Evolutionary conservation across 306 rosid genomes (phyloP).

Genomic region (Prunus mongolica): DNA sequence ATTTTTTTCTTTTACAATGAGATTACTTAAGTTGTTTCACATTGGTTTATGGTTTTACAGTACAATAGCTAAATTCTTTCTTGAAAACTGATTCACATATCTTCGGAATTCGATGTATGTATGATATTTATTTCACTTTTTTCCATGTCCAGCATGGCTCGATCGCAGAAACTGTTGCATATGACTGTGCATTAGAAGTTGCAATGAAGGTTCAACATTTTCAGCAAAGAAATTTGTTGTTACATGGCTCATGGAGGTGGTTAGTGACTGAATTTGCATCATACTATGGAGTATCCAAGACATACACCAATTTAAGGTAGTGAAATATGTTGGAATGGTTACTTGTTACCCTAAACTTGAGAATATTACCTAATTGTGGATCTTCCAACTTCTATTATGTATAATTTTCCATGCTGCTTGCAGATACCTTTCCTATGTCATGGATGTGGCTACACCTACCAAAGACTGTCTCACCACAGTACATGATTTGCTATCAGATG

Average conservation of each 20-base stretch:
- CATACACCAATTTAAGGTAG: conserved; percentile 35
- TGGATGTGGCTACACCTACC: conserved; percentile 50
- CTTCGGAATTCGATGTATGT: neutral
- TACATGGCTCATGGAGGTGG: conserved; percentile 37
- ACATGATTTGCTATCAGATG: conserved; percentile 24
- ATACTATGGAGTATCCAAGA: conserved; percentile 30
- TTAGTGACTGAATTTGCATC: conserved; percentile 27
- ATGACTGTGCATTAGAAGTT: conserved; percentile 32
- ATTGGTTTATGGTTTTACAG: too few relatives aligned
- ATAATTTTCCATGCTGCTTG: neutral
- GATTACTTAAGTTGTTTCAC: neutral
- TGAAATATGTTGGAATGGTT: neutral
- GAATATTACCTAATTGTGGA: neutral
- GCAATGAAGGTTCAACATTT: conserved; percentile 33
- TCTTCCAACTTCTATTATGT: neutral
- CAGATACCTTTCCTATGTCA: conserved; percentile 34
- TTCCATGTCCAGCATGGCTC: conserved; percentile 20
- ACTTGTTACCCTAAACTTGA: neutral
- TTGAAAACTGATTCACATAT: neutral
- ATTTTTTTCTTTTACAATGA: neutral
- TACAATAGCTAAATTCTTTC: neutral
- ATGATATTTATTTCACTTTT: neutral
- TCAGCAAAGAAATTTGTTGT: conserved; percentile 28
- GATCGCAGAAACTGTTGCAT: conserved; percentile 31
- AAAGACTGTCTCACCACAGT: conserved; percentile 27